Evolutionary conservation across 257 asterid species (phyloP), one percentile per base, ranked within the genome.

Genomic region (Capsicum pubescens): DNA sequence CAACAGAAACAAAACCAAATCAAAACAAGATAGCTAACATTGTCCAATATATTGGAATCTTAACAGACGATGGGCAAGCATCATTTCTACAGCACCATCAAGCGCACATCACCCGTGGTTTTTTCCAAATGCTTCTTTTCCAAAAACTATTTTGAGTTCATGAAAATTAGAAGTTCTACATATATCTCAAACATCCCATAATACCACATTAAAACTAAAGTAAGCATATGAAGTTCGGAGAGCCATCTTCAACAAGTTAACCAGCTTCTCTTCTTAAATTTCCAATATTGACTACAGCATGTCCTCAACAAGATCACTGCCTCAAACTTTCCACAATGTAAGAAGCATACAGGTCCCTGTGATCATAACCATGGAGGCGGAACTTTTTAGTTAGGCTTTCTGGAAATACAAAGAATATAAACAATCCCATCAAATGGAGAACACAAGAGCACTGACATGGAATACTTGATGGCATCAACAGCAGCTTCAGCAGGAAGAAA

Each of bases 261-360:
- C 39, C 5, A 11, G 63, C 50, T 50, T 52, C 26, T 26, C 64
- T 52, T 14, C 63, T 76, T 74, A 7, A n/a, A 52, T 74, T 52
- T 76, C 1, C 26, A 8, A 61, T 76, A 0, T 0, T 26, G 64
- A 76, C 48, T 3, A 6, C 58, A n/a, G 44, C 80, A 74, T 50
- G 48, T 54, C 61, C 63, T 52, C 64, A 76, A 52, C 48, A 52
- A 76, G 63, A 39, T 92, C 90, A 92, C 91, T 89, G 90, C 93
- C 97, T 91, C 91, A 94, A 88, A 92, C 87, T 87, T 77, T 93
- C 97, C 63, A 92, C 94, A 56, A 94, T 94, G 92, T 94, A 94
- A 83, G 97, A 90, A 85, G 94, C 97, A 59, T 94, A 94, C 68
- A 94, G 88, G 86, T 93, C 94, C 97, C 98, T 94, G 93, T 79